Evolutionary conservation across 1,284 basidiomycete genomes (phyloP).

Genomic region (Malassezia yamatoensis): DNA sequence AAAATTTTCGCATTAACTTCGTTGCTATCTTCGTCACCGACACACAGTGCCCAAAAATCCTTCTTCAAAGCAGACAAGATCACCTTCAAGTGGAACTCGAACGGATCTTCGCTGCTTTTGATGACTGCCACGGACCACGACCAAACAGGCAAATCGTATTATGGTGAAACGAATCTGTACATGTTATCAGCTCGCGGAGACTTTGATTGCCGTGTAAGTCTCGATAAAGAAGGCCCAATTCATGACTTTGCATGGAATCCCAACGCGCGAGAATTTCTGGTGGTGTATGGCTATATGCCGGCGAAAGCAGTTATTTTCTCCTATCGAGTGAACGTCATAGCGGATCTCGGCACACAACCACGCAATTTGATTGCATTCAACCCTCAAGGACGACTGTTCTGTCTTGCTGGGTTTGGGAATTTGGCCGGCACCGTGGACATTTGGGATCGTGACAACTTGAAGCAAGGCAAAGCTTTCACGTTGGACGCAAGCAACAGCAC

Average conservation of each 20-base stretch:
- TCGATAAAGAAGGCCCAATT: slow-evolving; percentile 95
- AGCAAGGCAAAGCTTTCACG: slow-evolving; percentile 60
- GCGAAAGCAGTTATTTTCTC: slow-evolving; percentile 86
- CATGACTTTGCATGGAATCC: slow-evolving; percentile 95
- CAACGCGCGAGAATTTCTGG: slow-evolving; percentile 83
- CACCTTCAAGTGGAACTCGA: slow-evolving; percentile 88
- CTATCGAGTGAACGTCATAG: slow-evolving; percentile 71
- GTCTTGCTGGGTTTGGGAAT: slow-evolving; percentile 90
- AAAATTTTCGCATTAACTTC: slow-evolving; percentile 61
- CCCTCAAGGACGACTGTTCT: slow-evolving; percentile 77
- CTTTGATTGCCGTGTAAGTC: slow-evolving; percentile 79
- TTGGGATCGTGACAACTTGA: slow-evolving; percentile 74
- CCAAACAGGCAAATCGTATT: slow-evolving; percentile 92
- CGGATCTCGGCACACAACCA: slow-evolving; percentile 80
- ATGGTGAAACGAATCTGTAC: slow-evolving; percentile 92
- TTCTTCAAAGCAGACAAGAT: slow-evolving; percentile 95
- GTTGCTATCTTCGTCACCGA: slow-evolving; percentile 56
- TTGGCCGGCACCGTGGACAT: slow-evolving; percentile 85
- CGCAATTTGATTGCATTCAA: slow-evolving; percentile 91
- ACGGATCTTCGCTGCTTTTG: slow-evolving; percentile 64
- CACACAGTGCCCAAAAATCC: slow-evolving; percentile 58
- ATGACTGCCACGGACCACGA: slow-evolving; percentile 93
- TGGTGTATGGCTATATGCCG: slow-evolving; percentile 95
- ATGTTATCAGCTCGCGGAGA: slow-evolving; percentile 86
- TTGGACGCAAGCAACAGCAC: slow-evolving; percentile 90